These are phyloP conservation scores for Pythium angustatum DNA, from an alignment of 352 stramenopile species.

Conservation along the genomic window DNA sequence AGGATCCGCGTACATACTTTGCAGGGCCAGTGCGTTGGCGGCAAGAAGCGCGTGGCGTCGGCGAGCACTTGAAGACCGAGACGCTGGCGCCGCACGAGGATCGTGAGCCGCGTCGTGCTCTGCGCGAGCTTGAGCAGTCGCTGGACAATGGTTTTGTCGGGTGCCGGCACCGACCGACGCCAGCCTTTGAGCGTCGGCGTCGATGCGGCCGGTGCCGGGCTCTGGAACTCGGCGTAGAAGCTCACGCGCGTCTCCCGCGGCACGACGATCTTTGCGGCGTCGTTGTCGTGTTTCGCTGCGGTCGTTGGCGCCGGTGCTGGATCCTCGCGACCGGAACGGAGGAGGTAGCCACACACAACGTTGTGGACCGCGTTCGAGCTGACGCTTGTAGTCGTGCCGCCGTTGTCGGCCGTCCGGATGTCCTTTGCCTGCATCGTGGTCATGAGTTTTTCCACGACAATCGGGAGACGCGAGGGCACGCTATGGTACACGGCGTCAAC, in stretches of 20 bases:
- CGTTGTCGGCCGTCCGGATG: neutral
- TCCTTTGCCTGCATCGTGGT: conserved; percentile 16
- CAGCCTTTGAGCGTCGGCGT: too few species aligned
- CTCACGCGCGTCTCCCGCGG: conserved; percentile 3
- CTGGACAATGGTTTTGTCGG: conserved; percentile 16
- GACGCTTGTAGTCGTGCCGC: neutral
- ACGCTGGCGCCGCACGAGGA: conserved; percentile 54
- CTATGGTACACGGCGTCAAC: conserved; percentile 17
- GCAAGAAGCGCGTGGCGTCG: conserved; percentile 6
- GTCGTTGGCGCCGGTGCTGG: neutral
- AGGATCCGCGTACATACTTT: conserved; percentile 46
- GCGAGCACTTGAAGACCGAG: conserved; percentile 57
- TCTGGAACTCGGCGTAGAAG: conserved; percentile 24
- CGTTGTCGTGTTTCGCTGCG: conserved; percentile 21
- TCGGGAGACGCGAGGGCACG: too few species aligned
- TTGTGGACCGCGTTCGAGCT: conserved; percentile 8
- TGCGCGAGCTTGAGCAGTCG: conserved; percentile 15
- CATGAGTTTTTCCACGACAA: conserved; percentile 21
- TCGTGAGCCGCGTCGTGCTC: conserved; percentile 30
- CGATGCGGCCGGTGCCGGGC: neutral
- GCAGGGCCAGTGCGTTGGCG: conserved; percentile 41
- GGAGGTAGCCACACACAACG: conserved; percentile 6
- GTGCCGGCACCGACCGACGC: neutral
- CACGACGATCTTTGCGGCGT: neutral
- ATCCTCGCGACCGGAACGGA: neutral